These are phyloP conservation scores for Xylaria sp. DNA, from an alignment of 2,329 filamentous ascomycete species.

Conservation along the genomic window DNA sequence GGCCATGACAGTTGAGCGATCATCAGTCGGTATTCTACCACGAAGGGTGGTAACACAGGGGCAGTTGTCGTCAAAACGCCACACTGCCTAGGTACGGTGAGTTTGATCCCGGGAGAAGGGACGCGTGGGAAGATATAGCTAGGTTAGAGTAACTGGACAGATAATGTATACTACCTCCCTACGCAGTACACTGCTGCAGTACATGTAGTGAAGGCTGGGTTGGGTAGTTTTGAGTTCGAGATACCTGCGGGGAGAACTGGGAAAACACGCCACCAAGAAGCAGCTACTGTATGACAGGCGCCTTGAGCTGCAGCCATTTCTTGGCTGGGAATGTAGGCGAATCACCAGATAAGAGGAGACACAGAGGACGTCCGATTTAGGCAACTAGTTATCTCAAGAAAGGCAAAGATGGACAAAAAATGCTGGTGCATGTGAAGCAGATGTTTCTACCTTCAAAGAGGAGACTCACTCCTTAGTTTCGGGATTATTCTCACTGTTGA, in stretches of 20 bases:
- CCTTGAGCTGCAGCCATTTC: not conserved
- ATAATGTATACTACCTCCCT: not conserved
- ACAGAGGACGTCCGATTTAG: conserved; percentile 5
- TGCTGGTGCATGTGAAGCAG: not conserved
- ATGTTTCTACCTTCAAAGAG: not conserved
- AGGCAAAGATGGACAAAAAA: not conserved
- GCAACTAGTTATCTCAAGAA: conserved; percentile 2
- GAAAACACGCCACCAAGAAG: not conserved
- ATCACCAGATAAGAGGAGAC: not conserved
- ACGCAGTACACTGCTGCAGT: no score
- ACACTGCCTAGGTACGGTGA: no score
- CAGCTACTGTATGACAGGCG: not conserved
- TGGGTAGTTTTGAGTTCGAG: not conserved
- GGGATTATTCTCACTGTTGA: not conserved
- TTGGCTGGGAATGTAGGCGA: not conserved
- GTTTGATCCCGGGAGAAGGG: no score
- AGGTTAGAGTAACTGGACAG: not conserved
- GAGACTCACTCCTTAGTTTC: not conserved
- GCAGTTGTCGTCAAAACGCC: no score
- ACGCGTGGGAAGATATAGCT: no score
- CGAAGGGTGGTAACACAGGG: no score
- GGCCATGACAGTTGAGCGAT: no score
- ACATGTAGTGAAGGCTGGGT: no score
- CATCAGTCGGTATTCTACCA: no score
- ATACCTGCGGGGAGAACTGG: not conserved